Percentiles rank a stretch among this genome's conserved stretches.
phyloP scores from a whole-genome alignment of 805 yeast species.

The Saccharomycopsis lassenensis region DNA sequence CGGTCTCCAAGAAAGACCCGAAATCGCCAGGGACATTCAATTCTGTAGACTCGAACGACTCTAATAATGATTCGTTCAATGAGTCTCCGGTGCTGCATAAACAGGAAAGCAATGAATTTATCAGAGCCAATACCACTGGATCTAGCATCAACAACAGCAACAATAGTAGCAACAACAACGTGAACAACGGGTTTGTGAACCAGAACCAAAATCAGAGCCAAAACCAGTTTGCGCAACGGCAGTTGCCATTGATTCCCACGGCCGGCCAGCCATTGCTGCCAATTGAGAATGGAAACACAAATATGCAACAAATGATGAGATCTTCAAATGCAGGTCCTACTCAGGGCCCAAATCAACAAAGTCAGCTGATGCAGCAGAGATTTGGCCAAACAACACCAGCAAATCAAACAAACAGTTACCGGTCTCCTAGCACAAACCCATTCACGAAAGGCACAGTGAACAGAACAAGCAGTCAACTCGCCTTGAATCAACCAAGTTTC shows the following conservation, averaged over 20 bases:
- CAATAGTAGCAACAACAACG: slow-evolving; percentile 16
- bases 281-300: too few species aligned
- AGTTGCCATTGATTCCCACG: slow-evolving; percentile 17
- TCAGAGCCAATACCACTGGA: slow-evolving; percentile 5
- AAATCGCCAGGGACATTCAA: slow-evolving; percentile 18
- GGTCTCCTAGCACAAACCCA: too few species aligned
- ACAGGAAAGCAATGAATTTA: slow-evolving; percentile 7
- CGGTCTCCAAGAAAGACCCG: slow-evolving; percentile 11
- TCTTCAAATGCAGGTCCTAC: too few species aligned
- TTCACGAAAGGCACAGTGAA: too few species aligned
- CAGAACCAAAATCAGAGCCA: too few species aligned
- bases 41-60: slow-evolving; percentile 17
- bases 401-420: too few species aligned
- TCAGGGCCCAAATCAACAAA: neutral
- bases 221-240: too few species aligned
- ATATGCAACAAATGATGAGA: too few species aligned
- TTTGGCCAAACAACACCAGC: too few species aligned
- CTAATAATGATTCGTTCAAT: slow-evolving; percentile 11
- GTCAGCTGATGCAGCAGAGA: neutral
- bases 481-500: slow-evolving; percentile 18
- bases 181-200: too few species aligned
- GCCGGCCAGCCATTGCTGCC: slow-evolving; percentile 17
- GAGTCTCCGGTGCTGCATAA: slow-evolving; percentile 8
- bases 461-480: slow-evolving; percentile 3
- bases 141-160: slow-evolving; percentile 11